phyloP scores from a whole-genome alignment of 257 asterid species.

The Hygrophila difformis region DNA sequence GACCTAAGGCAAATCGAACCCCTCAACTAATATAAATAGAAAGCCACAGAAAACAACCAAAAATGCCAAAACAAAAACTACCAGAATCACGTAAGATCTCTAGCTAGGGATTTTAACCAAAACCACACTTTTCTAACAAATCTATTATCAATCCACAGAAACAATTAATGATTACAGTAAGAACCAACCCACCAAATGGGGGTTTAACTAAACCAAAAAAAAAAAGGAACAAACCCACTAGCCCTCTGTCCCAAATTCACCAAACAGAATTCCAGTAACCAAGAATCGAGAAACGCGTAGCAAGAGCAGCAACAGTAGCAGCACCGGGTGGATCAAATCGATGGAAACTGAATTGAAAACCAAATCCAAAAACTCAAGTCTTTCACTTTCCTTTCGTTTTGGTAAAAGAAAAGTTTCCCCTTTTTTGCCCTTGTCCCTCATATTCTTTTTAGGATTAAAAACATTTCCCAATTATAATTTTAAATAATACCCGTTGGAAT shows the following conservation, averaged over 20 bases:
- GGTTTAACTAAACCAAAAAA: slow-evolving; percentile 22
- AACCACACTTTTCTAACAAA: slow-evolving; percentile 38
- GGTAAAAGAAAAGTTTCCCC: slow-evolving; percentile 51
- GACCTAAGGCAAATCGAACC: neutral
- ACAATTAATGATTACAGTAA: neutral
- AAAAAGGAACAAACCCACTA: slow-evolving; percentile 29
- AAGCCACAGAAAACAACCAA: neutral
- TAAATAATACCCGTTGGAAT: no score
- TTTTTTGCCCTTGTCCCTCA: neutral
- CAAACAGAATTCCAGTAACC: slow-evolving; percentile 15
- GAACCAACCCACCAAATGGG: slow-evolving; percentile 29
- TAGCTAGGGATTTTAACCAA: slow-evolving; percentile 32
- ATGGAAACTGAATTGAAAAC: slow-evolving; percentile 34
- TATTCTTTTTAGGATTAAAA: slow-evolving; percentile 12
- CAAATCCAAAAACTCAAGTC: slow-evolving; percentile 33
- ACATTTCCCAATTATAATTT: no score
- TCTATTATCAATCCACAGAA: slow-evolving; percentile 18
- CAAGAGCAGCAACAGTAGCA: slow-evolving; percentile 7
- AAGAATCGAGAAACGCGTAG: slow-evolving; percentile 24
- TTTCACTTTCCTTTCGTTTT: slow-evolving; percentile 45
- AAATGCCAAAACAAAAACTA: neutral
- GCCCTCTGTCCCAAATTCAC: slow-evolving; percentile 27
- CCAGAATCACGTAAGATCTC: slow-evolving; percentile 19
- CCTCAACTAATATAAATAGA: neutral
- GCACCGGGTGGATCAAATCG: slow-evolving; percentile 41